Evolutionary conservation across 2,329 filamentous ascomycete genomes (phyloP), one percentile per base, ranked within the genome.

Genomic region (Fusarium sp.): DNA sequence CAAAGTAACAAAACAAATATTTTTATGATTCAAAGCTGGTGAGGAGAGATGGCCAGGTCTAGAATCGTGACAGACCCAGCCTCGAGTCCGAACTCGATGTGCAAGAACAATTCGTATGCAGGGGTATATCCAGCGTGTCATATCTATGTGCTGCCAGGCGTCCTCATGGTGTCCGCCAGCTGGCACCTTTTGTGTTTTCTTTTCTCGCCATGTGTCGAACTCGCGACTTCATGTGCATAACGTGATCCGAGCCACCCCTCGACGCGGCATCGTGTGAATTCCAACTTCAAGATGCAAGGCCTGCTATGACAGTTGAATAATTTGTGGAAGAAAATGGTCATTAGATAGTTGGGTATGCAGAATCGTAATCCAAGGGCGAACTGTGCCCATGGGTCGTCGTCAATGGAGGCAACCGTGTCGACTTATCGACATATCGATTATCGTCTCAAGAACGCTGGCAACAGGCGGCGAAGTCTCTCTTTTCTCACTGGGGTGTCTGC

Each of bases 81-180:
- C 74, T 73, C 73, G 63, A 72, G 72, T 53, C 63, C 65, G 66
- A 73, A 74, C 69, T 75, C 70, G 66, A 70, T 61, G 57, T 59
- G 74, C 67, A 75, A 71, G 64, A 75, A 75, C 70, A 64, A 69
- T 75, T 76, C 74, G 70, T 76, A 75, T 75, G 74, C 69, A 74
- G 71, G 74, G 74, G 74, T 76, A 76, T 76, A 76, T 76, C 74
- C 74, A 76, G 74, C 74, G 73, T 76, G 65, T 76, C 74, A 74
- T 76, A 73, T 76, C 74, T 76, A 76, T 75, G 74, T 75, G 74
- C 73, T 68, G 65, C 64, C 55, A 73, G 73, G 74, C 74, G 66
- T 74, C 62, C 65, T 73, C 48, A 60, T 73, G 57, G 69, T 61
- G 45, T 71, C 69, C 48, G 67, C 74, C 74, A 72, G 65, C 66